These are phyloP conservation scores for Fusarium sublunatum DNA, from an alignment of 2,329 filamentous ascomycete genomes.

Conservation along the genomic window DNA sequence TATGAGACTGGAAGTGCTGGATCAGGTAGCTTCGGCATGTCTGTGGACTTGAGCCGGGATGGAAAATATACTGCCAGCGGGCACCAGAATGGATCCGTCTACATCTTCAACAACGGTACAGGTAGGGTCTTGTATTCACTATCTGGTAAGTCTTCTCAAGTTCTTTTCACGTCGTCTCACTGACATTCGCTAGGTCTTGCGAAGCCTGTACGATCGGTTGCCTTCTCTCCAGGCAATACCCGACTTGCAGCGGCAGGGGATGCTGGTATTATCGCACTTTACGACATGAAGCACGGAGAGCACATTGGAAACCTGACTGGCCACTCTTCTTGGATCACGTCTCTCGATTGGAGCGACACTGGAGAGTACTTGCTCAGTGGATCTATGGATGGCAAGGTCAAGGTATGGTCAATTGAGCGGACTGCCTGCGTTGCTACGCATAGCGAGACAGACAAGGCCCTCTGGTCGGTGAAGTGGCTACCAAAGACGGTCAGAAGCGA, in stretches of 20 bases:
- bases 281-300: slow-evolving; percentile 92
- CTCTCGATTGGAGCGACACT: slow-evolving; percentile 91
- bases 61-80: slow-evolving; percentile 90
- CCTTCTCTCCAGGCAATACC: slow-evolving; percentile 87
- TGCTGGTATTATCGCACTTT: slow-evolving; percentile 86
- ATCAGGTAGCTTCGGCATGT: slow-evolving; percentile 90
- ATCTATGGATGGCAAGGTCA: slow-evolving; percentile 91
- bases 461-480: slow-evolving; percentile 89
- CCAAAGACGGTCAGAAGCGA: slow-evolving; percentile 76
- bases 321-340: slow-evolving; percentile 88
- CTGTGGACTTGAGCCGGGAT: slow-evolving; percentile 82
- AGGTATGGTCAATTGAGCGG: slow-evolving; percentile 92
- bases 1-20: slow-evolving; percentile 80
- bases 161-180: neutral
- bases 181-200: slow-evolving; percentile 71
- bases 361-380: slow-evolving; percentile 92
- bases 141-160: slow-evolving; percentile 66
- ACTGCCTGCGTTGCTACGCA: slow-evolving; percentile 90
- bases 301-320: slow-evolving; percentile 87
- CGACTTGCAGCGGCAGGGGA: slow-evolving; percentile 92
- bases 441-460: slow-evolving; percentile 84
- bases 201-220: slow-evolving; percentile 84
- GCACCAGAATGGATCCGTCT: slow-evolving; percentile 90
- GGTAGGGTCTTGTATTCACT: slow-evolving; percentile 87
- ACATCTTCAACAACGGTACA: slow-evolving; percentile 94